Evolutionary conservation across 306 rosid species (phyloP), one percentile per base, ranked within the genome.

Genomic region (Citrullus mucosospermus): DNA sequence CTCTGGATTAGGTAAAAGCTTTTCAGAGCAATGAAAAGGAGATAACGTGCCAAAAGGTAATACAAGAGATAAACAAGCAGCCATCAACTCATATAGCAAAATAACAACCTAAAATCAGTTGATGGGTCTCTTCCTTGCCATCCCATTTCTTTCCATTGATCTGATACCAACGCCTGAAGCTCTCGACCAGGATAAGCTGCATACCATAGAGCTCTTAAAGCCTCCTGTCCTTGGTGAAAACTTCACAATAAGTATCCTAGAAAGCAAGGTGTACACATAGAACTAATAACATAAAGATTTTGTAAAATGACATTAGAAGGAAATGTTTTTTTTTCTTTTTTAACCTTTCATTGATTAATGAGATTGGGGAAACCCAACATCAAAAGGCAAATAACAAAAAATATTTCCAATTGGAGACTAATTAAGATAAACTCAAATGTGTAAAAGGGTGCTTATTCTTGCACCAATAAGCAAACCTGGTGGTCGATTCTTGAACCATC

Each of bases 41-140:
- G n/a, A 43, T 39, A 71, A 77, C 44, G 44, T n/a, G 32, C 17
- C 54, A 79, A 62, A 39, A 43, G 59, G 6, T 72, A 44, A 34
- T 30, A 75, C 56, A 75, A 44, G 18, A 39, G 74, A 75, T 43
- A 38, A 79, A 62, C 54, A 62, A 63, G 60, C 22, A 34, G 38
- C 6, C 39, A 25, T 18, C 55, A 28, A 46, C 34, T 67, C 66
- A 65, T n/a, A 44, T 78, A 68, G 69, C 28, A 11, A 78, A 59
- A 78, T 63, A 55, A 76, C 13, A 83, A 93, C 98, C 97, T 90
- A 87, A 93, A 93, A 90, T 93, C 97, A 43, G 98, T 93, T 0
- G 98, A 93, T 48, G 98, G 98, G 72, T 93, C 97, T 85, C 88
- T 91, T 85, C 98, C 97, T 76, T 93, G 98, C 97, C 97, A 93